Evolutionary conservation across 306 rosid genomes (phyloP).

Genomic region (Vicia sativa): DNA sequence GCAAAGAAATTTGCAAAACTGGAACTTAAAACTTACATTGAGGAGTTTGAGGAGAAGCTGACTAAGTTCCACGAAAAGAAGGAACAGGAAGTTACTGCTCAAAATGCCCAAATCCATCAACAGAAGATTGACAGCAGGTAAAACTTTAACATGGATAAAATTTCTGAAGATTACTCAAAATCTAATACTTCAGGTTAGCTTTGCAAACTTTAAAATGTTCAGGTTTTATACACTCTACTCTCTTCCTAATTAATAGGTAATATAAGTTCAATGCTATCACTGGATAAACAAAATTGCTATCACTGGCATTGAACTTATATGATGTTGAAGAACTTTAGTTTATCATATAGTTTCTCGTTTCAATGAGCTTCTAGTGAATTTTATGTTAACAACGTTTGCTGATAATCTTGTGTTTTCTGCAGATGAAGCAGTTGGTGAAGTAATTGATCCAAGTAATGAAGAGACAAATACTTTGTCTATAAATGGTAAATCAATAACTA

Average conservation of each 20-base stretch:
- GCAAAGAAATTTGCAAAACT: conserved; percentile 89
- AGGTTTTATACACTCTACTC: not conserved
- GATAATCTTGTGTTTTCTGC: conserved; percentile 34
- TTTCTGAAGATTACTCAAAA: conserved; percentile 48
- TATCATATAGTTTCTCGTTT: conserved; percentile 14
- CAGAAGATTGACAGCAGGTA: conserved; percentile 55
- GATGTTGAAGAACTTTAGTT: not conserved
- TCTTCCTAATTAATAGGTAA: conserved; percentile 27
- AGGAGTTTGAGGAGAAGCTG: conserved; percentile 94
- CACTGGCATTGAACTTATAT: not conserved
- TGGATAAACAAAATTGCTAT: conserved; percentile 12
- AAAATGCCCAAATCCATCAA: conserved; percentile 80
- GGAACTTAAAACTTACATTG: conserved; percentile 77
- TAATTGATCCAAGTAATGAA: conserved; percentile 50
- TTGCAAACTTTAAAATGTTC: conserved; percentile 22
- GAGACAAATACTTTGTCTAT: conserved; percentile 37
- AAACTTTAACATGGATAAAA: conserved; percentile 38
- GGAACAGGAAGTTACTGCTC: conserved; percentile 81
- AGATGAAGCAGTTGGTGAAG: conserved; percentile 61
- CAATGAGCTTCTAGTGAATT: conserved; percentile 29
- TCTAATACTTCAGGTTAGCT: conserved; percentile 68
- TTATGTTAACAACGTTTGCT: conserved; percentile 10
- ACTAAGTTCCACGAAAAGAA: conserved; percentile 85
- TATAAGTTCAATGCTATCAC: conserved; percentile 2
- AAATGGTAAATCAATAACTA: too few species aligned